Base-by-base conservation (phyloP, 1,284 basidiomycete species). In the Ganoderma sinense region DNA sequence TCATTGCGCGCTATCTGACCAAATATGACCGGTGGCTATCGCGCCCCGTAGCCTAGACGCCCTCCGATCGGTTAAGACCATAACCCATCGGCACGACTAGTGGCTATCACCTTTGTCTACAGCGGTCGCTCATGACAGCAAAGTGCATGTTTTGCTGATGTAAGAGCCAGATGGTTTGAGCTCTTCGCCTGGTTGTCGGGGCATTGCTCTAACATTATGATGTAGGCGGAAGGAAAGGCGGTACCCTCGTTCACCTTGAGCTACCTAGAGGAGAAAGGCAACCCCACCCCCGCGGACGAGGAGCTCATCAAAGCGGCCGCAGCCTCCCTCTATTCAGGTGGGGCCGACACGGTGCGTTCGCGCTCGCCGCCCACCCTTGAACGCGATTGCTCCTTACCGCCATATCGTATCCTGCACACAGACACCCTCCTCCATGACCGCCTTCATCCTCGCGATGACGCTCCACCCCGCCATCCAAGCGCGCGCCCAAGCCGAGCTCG, bases 321-420 rank as follows among this genome's bases (percentile, higher is more conserved):
- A 1, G 81, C 81, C 6, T 82, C 83, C 2, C 76, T 84, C 29
- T 84, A 84, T 67, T 82, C 82, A 7, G 81, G 82, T 36, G 68
- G 69, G 13, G 69, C 79, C 39, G 80, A 82, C 71, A 82, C 80
- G 0, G 80, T 82, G 64, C 60, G 78, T 56, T n/a, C 53, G 14
- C 14, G n/a, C 13, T 40, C 13, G 40, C 4, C 16, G 48, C 3
- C 33, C 33, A 33, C 7, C 33, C 33, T 33, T 33, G 4, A 33
- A 33, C 33, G 33, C 33, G 33, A 33, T 7, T 33, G 33, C 4
- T 33, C 33, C 33, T n/a, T 16, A 53, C 36, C 23, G 26, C 29
- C 16, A 6, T 58, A 11, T 8, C 7, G 16, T n/a, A 16, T 56
- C 26, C 39, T n/a, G n/a, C n/a, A n/a, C n/a, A 20, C 58, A 80